Evolutionary conservation across 2,329 filamentous ascomycete species (phyloP), one percentile per base, ranked within the genome.

Genomic region (Penicillium sp.): DNA sequence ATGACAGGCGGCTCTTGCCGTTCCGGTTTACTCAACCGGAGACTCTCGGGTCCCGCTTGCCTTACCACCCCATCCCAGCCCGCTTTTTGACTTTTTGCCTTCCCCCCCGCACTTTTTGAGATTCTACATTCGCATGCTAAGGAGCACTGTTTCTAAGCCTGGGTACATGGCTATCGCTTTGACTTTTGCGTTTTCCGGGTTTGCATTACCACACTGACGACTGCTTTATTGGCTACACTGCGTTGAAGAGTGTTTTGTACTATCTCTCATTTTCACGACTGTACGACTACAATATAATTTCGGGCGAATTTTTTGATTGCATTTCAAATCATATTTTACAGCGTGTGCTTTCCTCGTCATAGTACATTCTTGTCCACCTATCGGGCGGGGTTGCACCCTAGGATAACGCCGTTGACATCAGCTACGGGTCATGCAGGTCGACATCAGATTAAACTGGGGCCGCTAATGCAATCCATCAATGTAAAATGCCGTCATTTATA

Each of bases 1-100:
- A 55, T 61, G 53, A 55, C 51, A 51, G 48, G 58, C 58, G 53
- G 56, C 58, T 58, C 50, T 28, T 51, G 44, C 30, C 36, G 43
- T 48, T 51, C 46, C 43, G 27, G 46, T 46, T 30, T 11, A 31
- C 14, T 35, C 13, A 20, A n/a, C 28, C 28, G 49, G 49, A 28
- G 25, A 53, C 16, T 39, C 20, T 47, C 47, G 42, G 49, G 4
- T 22, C 9, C 20, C 25, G 27, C 39, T 31, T 30, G 18, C 31
- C 25, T n/a, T 3, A 6, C 33, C 22, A 47, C 22, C 3, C 8
- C 5, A 16, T 20, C 7, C n/a, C 14, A 5, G n/a, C 13, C 24
- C 39, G 20, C 24, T 27, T 13, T 41, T 41, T 41, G 24, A 25
- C 22, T 16, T 24, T 31, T 43, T 20, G 24, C 9, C 25, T 41